Evolutionary conservation across 306 rosid species (phyloP).

Genomic region (Sindora glabra): DNA sequence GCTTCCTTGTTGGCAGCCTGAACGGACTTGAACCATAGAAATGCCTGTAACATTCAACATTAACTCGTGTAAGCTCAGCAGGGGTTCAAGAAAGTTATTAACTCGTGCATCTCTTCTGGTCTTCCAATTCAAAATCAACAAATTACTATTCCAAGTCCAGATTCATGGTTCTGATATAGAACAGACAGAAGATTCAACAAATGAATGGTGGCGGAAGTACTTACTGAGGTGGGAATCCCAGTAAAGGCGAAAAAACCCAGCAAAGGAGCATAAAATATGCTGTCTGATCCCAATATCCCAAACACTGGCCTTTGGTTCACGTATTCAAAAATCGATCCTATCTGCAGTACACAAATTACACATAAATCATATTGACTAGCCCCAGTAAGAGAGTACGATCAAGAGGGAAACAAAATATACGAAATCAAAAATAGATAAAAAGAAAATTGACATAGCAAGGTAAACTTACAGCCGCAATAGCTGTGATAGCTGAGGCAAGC

Average conservation of each 20-base stretch:
- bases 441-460: neutral
- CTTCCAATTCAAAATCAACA: neutral
- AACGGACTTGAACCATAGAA: constrained; percentile 85
- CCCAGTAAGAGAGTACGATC: neutral
- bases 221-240: constrained; percentile 84
- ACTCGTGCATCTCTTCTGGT: too few species aligned
- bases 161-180: too few species aligned
- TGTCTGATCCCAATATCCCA: constrained; percentile 67
- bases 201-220: neutral
- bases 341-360: constrained; percentile 26
- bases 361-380: neutral
- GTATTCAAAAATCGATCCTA: constrained; percentile 90
- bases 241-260: constrained; percentile 86
- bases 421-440: neutral
- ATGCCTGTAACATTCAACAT: constrained; percentile 52
- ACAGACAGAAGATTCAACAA: neutral
- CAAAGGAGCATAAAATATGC: constrained; percentile 77
- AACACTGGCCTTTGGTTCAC: constrained; percentile 78
- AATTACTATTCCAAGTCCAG: too few species aligned
- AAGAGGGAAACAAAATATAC: neutral
- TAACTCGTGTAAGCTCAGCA: neutral
- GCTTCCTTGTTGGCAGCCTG: constrained; percentile 92
- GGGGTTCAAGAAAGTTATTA: neutral
- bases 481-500: constrained; percentile 78
- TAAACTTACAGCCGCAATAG: constrained; percentile 88